These are phyloP conservation scores for Penicillium sp. DNA, from an alignment of 2,329 filamentous ascomycete genomes.

Conservation along the genomic window DNA sequence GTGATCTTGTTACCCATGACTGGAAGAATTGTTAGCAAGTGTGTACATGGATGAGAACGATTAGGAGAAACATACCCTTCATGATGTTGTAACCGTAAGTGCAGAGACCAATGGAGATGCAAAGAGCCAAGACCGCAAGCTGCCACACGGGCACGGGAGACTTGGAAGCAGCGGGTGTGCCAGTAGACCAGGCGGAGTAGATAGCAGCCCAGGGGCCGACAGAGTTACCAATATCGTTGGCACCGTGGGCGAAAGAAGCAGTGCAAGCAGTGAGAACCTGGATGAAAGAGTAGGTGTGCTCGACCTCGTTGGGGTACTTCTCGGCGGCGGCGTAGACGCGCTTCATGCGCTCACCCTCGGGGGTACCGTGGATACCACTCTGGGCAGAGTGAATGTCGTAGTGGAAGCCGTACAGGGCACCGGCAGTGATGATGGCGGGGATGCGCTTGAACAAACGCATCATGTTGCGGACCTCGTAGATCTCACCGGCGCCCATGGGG, in stretches of 20 bases:
- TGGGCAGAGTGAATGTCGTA: slow-evolving; percentile 83
- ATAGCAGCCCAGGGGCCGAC: slow-evolving; percentile 71
- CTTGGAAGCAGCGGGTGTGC: slow-evolving; percentile 62
- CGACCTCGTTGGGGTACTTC: slow-evolving; percentile 71
- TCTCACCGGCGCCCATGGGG: slow-evolving; percentile 69
- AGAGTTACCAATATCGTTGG: slow-evolving; percentile 75
- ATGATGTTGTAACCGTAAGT: slow-evolving; percentile 85
- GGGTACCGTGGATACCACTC: slow-evolving; percentile 68
- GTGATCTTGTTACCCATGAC: slow-evolving; percentile 83
- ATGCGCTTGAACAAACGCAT: slow-evolving; percentile 64
- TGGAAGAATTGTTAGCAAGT: slow-evolving; percentile 31
- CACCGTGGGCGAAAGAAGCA: slow-evolving; percentile 63
- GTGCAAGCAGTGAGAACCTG: slow-evolving; percentile 57
- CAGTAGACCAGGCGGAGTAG: slow-evolving; percentile 68
- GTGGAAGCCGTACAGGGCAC: slow-evolving; percentile 71
- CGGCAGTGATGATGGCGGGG: slow-evolving; percentile 67
- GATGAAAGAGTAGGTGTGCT: slow-evolving; percentile 60
- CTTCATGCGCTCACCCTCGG: slow-evolving; percentile 71
- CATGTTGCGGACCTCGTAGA: slow-evolving; percentile 75
- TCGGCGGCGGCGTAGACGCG: slow-evolving; percentile 64
- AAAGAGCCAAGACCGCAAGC: slow-evolving; percentile 66
- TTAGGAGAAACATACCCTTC: slow-evolving; percentile 58
- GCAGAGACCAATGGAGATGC: slow-evolving; percentile 67
- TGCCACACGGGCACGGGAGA: slow-evolving; percentile 73
- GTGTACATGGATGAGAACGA: not conserved